Evolutionary conservation across 805 yeast genomes (phyloP), one percentile per base, ranked within the genome.

Genomic region (Brettanomyces custersianus): DNA sequence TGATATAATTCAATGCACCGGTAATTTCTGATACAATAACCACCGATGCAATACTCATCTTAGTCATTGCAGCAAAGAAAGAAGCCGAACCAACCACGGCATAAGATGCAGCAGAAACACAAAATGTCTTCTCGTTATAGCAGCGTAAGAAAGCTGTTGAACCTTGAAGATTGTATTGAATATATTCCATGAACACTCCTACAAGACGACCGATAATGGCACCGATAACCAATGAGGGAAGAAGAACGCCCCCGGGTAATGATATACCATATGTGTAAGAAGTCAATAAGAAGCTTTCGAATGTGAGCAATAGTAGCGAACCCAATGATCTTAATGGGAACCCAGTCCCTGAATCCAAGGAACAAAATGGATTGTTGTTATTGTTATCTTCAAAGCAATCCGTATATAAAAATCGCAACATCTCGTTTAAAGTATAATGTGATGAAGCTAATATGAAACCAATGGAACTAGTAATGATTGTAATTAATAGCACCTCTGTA

Each of bases 41-140:
- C 13, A 84, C 95, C 6, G 80, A 77, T 30, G 86, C 72, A 43
- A 84, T 79, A 4, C 88, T 83, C 59, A 85, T 70, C 44, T 84
- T 74, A 3, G 95, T 83, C 12, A 80, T 75, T 4, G 94, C 94
- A 0, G 92, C 74, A 45, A 84, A 63, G 37, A 83, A 80, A 1
- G 94, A 69, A 0, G 87, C 94, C 0, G 94, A 86, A 0, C 95
- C 95, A 17, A 86, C 84, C 8, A 85, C 80, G 0, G 94, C 94
- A 51, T 85, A 86, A 0, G 88, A 84, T 0, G 92, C 88, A 0
- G 94, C 94, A 2, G 87, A 80, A 8, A 85, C 76, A 46, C 92
- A 77, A 38, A 64, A 46, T 18, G 49, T 45, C 15, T 51, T 48
- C 22, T 56, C 61, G 20, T 49, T 70, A 57, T 38, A 70, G 42